A percentile compares a stretch with the other conserved stretches of the same genome.
These are phyloP conservation scores for Marchantia paleacea DNA, from an alignment of 225 moss, liverwort and hornwort species.

Conservation along the genomic window DNA sequence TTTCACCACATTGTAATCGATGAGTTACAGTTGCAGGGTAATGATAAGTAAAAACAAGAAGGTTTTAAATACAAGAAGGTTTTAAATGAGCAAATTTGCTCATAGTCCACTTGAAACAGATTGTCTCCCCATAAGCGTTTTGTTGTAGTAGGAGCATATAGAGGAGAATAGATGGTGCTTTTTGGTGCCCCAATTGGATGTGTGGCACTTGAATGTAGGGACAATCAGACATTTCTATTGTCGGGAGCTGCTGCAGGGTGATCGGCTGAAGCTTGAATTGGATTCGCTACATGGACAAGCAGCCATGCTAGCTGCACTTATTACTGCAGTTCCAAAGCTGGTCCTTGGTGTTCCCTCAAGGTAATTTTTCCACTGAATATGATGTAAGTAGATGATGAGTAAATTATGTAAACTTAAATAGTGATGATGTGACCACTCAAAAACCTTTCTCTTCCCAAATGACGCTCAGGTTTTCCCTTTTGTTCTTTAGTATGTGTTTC, in stretches of 20 bases:
- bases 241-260: conserved; percentile 99
- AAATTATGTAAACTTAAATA: too few species aligned
- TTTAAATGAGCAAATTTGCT: neutral
- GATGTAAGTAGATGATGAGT: too few species aligned
- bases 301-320: conserved; percentile 93
- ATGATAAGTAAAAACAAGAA: neutral
- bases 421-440: too few species aligned
- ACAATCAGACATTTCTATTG: conserved; percentile 89
- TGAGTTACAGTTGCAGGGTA: neutral
- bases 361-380: conserved; percentile 26
- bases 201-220: conserved; percentile 84
- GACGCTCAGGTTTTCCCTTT: too few species aligned
- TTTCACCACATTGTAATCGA: neutral
- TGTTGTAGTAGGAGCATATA: neutral
- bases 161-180: conserved; percentile 42
- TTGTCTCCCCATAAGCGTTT: neutral
- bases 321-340: conserved; percentile 83
- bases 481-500: too few species aligned
- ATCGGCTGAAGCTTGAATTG: conserved; percentile 95
- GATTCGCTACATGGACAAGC: conserved; percentile 98
- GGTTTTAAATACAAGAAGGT: neutral
- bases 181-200: conserved; percentile 73
- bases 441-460: too few species aligned
- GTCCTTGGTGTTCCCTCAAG: conserved; percentile 96
- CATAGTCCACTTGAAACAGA: neutral